A percentile compares a stretch with the other conserved stretches of the same genome.
These are phyloP conservation scores for Miscanthus sacchariflorus DNA, from an alignment of 202 grass and related monocot species.

Conservation along the genomic window DNA sequence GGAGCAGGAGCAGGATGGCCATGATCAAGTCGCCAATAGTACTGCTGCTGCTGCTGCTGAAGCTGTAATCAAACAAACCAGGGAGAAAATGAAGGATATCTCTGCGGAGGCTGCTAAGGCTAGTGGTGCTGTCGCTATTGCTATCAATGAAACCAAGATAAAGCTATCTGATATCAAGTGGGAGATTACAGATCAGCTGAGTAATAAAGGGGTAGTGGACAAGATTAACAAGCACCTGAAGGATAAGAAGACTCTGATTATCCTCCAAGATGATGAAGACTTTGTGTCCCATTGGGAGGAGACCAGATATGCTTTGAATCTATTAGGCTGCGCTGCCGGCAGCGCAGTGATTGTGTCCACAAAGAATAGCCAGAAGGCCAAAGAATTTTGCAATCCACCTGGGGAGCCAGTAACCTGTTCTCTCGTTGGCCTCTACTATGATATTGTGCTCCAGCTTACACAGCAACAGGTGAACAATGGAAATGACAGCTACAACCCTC, in stretches of 20 bases:
- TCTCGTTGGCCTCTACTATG: slow-evolving; percentile 5
- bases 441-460: slow-evolving; percentile 22
- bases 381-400: not conserved
- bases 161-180: too few species aligned
- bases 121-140: not conserved
- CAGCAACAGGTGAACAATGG: not conserved
- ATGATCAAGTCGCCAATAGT: not conserved
- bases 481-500: not conserved
- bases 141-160: not conserved
- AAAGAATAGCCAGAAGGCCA: not conserved
- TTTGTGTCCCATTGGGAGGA: not conserved
- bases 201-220: not conserved
- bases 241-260: not conserved
- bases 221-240: not conserved
- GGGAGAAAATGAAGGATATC: not conserved
- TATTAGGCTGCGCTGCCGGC: accelerated
- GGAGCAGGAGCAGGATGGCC: not conserved
- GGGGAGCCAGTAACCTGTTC: slow-evolving; percentile 18
- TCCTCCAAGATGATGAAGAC: not conserved
- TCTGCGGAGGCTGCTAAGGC: not conserved
- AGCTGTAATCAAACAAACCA: not conserved
- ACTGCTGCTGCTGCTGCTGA: not conserved
- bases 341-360: slow-evolving; percentile 1
- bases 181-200: not conserved
- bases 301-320: not conserved